Conservation (phyloP, 1,284 basidiomycete genomes). For the Sporisorium reilianum region DNA sequence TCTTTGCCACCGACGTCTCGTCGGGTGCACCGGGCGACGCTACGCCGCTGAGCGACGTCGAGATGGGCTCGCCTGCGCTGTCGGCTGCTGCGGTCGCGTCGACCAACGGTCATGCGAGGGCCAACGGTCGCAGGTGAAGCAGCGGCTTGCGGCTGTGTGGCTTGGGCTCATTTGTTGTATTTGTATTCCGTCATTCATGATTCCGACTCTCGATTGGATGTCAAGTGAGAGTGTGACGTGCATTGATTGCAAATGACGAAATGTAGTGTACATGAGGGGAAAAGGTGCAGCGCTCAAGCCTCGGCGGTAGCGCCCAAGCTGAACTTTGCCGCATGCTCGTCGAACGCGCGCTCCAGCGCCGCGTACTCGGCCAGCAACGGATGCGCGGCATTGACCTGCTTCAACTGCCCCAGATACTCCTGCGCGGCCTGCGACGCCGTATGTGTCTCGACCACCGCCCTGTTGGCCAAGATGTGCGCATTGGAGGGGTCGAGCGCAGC, state of each 20-base stretch:
- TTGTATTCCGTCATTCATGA: conserved; percentile 21
- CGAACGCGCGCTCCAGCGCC: conserved; percentile 23
- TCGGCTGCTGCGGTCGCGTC: conserved; percentile 17
- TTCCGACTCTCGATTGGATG: neutral
- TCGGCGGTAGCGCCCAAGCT: conserved; percentile 21
- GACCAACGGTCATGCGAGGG: conserved; percentile 19
- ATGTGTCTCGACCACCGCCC: conserved; percentile 35
- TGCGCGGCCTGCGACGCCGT: neutral
- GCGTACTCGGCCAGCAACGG: conserved; percentile 32
- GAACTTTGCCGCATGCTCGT: conserved; percentile 27
- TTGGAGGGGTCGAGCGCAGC: conserved; percentile 37
- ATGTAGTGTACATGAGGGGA: neutral
- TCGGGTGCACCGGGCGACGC: conserved; percentile 26
- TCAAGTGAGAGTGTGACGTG: neutral
- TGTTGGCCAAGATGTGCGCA: conserved; percentile 49
- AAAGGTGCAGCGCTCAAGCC: conserved; percentile 9
- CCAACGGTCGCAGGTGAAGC: conserved; percentile 24
- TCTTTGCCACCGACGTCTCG: neutral
- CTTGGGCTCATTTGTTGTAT: conserved; percentile 16
- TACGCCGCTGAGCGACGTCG: conserved; percentile 41
- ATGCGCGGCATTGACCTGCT: conserved; percentile 24
- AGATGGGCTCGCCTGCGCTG: conserved; percentile 42
- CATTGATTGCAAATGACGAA: neutral
- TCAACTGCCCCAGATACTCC: conserved; percentile 24
- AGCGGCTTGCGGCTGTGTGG: neutral